Conservation (phyloP, 441 rosid genomes). For the Pelargonium cotyledonis region DNA sequence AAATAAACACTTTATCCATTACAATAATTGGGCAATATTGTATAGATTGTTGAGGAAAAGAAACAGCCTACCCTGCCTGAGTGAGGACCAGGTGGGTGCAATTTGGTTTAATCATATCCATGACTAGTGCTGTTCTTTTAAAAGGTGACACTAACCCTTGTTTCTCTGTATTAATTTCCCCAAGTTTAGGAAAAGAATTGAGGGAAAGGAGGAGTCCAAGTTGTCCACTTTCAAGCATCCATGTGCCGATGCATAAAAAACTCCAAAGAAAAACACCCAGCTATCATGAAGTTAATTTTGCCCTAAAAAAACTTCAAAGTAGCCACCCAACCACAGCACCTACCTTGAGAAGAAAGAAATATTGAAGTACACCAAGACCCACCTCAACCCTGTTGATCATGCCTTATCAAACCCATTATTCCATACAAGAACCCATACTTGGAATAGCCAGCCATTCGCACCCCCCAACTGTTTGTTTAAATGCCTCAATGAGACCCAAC, state of each 20-base stretch:
- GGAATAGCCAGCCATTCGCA: slow-evolving; percentile 3
- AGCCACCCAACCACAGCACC: slow-evolving; percentile 20
- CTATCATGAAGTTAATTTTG: slow-evolving; percentile 17
- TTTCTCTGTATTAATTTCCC: slow-evolving; percentile 11
- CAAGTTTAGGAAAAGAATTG: slow-evolving; percentile 12
- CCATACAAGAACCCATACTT: slow-evolving; percentile 15
- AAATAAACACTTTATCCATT: slow-evolving; percentile 2
- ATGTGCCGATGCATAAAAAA: background rate
- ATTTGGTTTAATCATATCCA: slow-evolving; percentile 31
- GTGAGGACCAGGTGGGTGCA: slow-evolving; percentile 14
- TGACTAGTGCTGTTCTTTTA: slow-evolving; percentile 14
- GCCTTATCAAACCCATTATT: slow-evolving; percentile 26
- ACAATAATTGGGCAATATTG: background rate
- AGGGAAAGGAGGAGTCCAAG: slow-evolving; percentile 20
- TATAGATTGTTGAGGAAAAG: slow-evolving; percentile 3
- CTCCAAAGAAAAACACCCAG: slow-evolving; percentile 19
- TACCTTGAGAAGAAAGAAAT: slow-evolving; percentile 9
- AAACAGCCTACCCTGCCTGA: background rate
- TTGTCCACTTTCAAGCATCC: slow-evolving; percentile 20
- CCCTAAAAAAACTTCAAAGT: slow-evolving; percentile 8
- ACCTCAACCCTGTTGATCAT: slow-evolving; percentile 11
- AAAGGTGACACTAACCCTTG: slow-evolving; percentile 20
- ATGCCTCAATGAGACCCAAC: background rate
- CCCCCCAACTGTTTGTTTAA: slow-evolving; percentile 5
- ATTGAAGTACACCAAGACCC: slow-evolving; percentile 29